Percentiles rank a stretch among this genome's conserved stretches.
Conservation (phyloP, 495 filamentous ascomycete species). For the Bathelium albidoporum region DNA sequence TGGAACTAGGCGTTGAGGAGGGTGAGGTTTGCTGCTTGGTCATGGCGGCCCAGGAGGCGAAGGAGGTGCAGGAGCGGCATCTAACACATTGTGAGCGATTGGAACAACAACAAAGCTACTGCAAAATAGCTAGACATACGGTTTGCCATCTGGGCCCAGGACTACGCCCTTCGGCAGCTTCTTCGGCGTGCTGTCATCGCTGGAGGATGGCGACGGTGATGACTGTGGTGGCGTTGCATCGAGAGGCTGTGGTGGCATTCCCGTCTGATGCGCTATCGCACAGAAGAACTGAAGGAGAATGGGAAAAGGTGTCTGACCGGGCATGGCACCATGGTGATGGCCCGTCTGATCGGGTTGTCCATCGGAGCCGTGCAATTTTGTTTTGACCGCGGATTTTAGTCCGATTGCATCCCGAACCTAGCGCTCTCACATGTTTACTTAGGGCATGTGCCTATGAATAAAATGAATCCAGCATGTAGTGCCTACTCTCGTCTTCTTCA, state of each 20-base stretch:
- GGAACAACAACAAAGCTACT: conserved; percentile 1
- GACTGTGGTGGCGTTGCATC: conserved; percentile 14
- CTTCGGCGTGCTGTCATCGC: conserved; percentile 25
- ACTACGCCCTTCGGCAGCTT: conserved; percentile 68
- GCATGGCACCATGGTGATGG: conserved; percentile 2
- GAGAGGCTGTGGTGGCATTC: conserved; percentile 23
- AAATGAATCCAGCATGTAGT: no score
- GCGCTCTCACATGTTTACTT: no score
- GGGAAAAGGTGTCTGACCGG: conserved; percentile 11
- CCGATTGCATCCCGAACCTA: no score
- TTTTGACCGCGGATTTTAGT: no score
- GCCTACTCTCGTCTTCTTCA: no score
- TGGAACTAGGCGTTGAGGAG: conserved; percentile 15
- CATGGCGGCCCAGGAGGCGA: conserved; percentile 57
- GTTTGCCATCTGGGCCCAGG: conserved; percentile 88
- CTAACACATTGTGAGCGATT: conserved; percentile 37
- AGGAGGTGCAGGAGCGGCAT: conserved; percentile 79
- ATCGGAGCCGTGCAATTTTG: no score
- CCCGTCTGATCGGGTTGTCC: no score
- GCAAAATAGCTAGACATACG: conserved; percentile 46
- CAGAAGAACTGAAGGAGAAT: conserved; percentile 23
- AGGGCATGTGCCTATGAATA: no score
- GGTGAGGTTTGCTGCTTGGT: conserved; percentile 41
- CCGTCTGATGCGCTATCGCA: conserved; percentile 17
- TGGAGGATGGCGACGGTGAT: conserved; percentile 7